A percentile compares a stretch with the other conserved stretches of the same genome.
These are phyloP conservation scores for Porphyra umbilicalis DNA, from an alignment of 31 red algal species.

Conservation along the genomic window DNA sequence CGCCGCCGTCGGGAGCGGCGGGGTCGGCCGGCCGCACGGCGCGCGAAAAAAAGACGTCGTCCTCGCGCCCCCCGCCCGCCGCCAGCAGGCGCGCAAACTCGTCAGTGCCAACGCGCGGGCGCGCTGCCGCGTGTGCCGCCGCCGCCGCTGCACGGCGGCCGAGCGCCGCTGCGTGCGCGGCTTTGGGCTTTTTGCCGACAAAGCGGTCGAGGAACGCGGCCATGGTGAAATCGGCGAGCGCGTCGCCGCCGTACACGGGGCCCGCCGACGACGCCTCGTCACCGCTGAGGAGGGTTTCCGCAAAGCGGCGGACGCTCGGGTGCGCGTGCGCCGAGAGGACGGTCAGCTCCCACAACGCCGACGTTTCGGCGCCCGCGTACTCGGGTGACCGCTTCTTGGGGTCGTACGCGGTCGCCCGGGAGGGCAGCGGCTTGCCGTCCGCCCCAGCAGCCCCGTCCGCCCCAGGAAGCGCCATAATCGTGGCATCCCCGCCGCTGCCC, in stretches of 20 bases:
- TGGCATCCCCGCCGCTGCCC: not conserved
- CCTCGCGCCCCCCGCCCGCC: slow-evolving; percentile 22
- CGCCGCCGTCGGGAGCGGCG: not conserved
- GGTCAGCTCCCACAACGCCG: slow-evolving; percentile 68
- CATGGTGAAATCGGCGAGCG: slow-evolving; percentile 67
- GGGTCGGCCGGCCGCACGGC: slow-evolving; percentile 8
- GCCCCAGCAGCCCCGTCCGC: not conserved
- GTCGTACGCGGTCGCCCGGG: slow-evolving; percentile 21
- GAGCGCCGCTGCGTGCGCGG: slow-evolving; percentile 36
- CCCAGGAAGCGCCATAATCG: not conserved
- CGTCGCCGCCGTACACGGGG: slow-evolving; percentile 51
- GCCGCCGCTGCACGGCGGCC: slow-evolving; percentile 34
- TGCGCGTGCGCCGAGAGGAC: slow-evolving; percentile 63
- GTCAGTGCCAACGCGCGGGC: slow-evolving; percentile 23
- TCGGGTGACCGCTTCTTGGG: slow-evolving; percentile 56
- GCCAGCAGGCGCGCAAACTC: slow-evolving; percentile 38
- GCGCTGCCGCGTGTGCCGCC: slow-evolving; percentile 20
- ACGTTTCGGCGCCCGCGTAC: slow-evolving; percentile 49
- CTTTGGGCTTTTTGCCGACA: slow-evolving; percentile 76
- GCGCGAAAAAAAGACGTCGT: slow-evolving; percentile 51
- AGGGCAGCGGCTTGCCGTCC: not conserved
- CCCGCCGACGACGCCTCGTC: slow-evolving; percentile 10
- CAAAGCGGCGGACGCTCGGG: slow-evolving; percentile 77
- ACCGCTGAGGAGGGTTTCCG: not conserved
- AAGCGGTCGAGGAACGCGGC: slow-evolving; percentile 79